Conservation (phyloP, 2,329 filamentous ascomycete genomes). For the Aspergillus quadricinctus region DNA sequence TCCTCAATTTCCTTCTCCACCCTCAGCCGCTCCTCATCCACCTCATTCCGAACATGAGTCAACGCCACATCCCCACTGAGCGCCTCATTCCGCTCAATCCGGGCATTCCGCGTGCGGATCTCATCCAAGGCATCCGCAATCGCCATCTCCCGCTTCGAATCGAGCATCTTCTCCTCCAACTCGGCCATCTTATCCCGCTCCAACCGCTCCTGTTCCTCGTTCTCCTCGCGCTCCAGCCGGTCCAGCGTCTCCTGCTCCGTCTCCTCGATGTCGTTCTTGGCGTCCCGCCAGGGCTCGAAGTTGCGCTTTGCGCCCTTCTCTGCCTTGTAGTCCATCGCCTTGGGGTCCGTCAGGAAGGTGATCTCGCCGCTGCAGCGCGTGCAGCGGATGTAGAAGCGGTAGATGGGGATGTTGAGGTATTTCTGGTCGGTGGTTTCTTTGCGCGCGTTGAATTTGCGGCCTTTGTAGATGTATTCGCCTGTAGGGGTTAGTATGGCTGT, state of each 20-base stretch:
- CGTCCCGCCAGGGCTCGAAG: conserved; percentile 83
- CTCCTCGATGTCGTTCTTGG: conserved; percentile 61
- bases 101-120: conserved; percentile 85
- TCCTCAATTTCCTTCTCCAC: conserved; percentile 81
- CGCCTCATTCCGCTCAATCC: conserved; percentile 71
- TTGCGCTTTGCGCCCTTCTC: conserved; percentile 84
- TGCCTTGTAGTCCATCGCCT: conserved; percentile 84
- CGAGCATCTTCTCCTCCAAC: conserved; percentile 85
- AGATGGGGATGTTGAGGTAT: conserved; percentile 84
- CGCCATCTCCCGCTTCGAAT: conserved; percentile 93
- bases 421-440: conserved; percentile 90
- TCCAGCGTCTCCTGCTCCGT: conserved; percentile 85
- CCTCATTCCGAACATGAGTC: conserved; percentile 55
- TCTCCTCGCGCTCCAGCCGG: conserved; percentile 71
- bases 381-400: conserved; percentile 86
- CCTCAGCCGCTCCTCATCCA: conserved; percentile 56
- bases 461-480: conserved; percentile 84
- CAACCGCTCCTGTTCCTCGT: conserved; percentile 57
- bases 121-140: conserved; percentile 94
- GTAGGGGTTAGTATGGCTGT: neutral
- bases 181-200: conserved; percentile 93
- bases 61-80: conserved; percentile 55
- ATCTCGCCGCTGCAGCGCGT: conserved; percentile 83
- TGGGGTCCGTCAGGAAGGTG: conserved; percentile 90
- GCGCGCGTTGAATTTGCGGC: conserved; percentile 89